Conservation (phyloP, 768 basidiomycete genomes). For the Floccularia luteovirens region DNA sequence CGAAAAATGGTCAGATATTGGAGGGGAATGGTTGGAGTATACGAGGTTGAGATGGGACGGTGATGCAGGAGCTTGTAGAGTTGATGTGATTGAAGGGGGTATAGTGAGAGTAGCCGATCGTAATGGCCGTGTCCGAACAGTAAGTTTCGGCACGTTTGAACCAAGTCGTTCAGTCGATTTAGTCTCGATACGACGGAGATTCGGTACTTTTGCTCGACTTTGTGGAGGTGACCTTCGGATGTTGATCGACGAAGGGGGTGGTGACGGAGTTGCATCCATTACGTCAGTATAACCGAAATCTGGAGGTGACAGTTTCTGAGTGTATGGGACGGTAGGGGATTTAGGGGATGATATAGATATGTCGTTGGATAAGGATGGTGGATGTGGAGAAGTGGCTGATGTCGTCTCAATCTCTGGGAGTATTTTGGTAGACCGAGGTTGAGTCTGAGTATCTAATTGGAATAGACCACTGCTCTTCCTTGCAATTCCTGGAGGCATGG, state of each 20-base stretch:
- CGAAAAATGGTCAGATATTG: conserved; percentile 38
- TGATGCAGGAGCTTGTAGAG: conserved; percentile 31
- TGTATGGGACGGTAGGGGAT: conserved; percentile 53
- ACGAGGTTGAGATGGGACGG: conserved; percentile 56
- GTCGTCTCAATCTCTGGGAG: conserved; percentile 54
- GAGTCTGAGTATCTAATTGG: conserved; percentile 58
- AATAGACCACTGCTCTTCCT: conserved; percentile 47
- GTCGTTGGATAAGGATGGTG: too few relatives aligned
- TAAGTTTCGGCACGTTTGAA: conserved; percentile 46
- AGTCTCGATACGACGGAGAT: conserved; percentile 56
- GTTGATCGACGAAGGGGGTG: conserved; percentile 55
- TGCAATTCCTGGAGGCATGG: conserved; percentile 6
- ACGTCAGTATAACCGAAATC: conserved; percentile 17
- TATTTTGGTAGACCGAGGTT: conserved; percentile 38
- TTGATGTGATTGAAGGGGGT: conserved; percentile 34
- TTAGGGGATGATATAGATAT: conserved; percentile 22
- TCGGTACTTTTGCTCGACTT: conserved; percentile 56
- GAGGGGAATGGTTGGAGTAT: conserved; percentile 54
- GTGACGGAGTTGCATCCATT: conserved; percentile 47
- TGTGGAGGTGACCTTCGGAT: conserved; percentile 47
- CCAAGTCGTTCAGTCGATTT: conserved; percentile 44
- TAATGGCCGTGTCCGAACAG: conserved; percentile 49
- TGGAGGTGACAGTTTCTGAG: conserved; percentile 32
- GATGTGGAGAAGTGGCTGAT: conserved; percentile 23
- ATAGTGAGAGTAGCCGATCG: conserved; percentile 52